Evolutionary conservation across 257 asterid species (phyloP).

Genomic region (Solanum medicagineum): DNA sequence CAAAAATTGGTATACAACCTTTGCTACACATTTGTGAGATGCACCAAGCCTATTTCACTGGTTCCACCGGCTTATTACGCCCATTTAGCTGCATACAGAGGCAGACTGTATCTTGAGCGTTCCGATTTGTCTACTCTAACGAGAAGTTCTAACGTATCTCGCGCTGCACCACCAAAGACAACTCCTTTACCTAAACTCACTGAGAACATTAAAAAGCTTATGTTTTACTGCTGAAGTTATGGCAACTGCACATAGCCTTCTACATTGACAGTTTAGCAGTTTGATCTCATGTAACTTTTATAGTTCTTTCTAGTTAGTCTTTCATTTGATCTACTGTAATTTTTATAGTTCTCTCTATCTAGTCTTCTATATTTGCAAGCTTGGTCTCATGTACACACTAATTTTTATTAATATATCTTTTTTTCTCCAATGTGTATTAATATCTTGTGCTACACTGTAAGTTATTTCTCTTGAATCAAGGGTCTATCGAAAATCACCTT

Average conservation of each 20-base stretch:
- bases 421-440: not conserved
- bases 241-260: not conserved
- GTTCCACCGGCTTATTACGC: slow-evolving; percentile 97
- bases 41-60: slow-evolving; percentile 89
- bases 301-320: not conserved
- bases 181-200: slow-evolving; percentile 69
- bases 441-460: not conserved
- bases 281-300: not conserved
- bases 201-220: slow-evolving; percentile 72
- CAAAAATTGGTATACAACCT: slow-evolving; percentile 82
- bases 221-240: slow-evolving; percentile 71
- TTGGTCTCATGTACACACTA: not conserved
- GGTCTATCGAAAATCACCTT: too few species aligned
- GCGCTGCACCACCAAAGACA: slow-evolving; percentile 49
- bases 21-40: slow-evolving; percentile 88
- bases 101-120: slow-evolving; percentile 69
- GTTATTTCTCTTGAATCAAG: too few species aligned
- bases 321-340: not conserved
- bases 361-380: not conserved
- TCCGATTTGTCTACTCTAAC: slow-evolving; percentile 20
- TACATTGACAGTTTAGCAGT: not conserved
- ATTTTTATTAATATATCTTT: not conserved
- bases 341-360: not conserved
- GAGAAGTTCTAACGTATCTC: slow-evolving; percentile 23
- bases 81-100: slow-evolving; percentile 91